Conservation (phyloP, 129 eudicot genomes). For the Sambucus nigra region DNA sequence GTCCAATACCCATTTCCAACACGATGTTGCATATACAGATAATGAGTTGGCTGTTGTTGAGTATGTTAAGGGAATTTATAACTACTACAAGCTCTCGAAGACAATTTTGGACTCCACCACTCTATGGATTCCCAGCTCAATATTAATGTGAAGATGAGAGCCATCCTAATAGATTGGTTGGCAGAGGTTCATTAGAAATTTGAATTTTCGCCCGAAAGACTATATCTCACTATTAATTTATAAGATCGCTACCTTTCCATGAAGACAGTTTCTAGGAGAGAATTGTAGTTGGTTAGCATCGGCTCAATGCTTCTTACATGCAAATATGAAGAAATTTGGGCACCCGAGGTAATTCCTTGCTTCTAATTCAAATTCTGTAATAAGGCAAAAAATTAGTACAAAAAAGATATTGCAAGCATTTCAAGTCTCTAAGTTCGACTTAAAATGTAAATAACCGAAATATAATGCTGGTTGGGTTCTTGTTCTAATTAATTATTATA, state of each 20-base stretch:
- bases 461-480: too few relatives aligned
- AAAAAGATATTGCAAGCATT: too few relatives aligned
- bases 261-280: slow-evolving; percentile 48
- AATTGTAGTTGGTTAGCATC: slow-evolving; percentile 78
- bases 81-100: slow-evolving; percentile 29
- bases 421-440: too few relatives aligned
- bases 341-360: too few relatives aligned
- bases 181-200: slow-evolving; percentile 81
- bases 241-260: slow-evolving; percentile 65
- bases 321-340: slow-evolving; percentile 97
- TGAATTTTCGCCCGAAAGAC: slow-evolving; percentile 67
- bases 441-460: too few relatives aligned
- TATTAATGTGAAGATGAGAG: slow-evolving; percentile 65
- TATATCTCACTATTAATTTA: slow-evolving; percentile 64
- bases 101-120: slow-evolving; percentile 41
- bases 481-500: too few relatives aligned
- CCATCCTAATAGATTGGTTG: slow-evolving; percentile 77
- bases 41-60: slow-evolving; percentile 83
- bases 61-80: slow-evolving; percentile 84
- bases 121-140: slow-evolving; percentile 66
- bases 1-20: too few relatives aligned
- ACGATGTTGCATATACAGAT: slow-evolving; percentile 42
- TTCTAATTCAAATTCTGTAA: too few relatives aligned
- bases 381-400: too few relatives aligned
- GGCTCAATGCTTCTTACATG: slow-evolving; percentile 76